Conservation (phyloP, 164 flowering plant genomes). For the Stephania cephalantha region DNA sequence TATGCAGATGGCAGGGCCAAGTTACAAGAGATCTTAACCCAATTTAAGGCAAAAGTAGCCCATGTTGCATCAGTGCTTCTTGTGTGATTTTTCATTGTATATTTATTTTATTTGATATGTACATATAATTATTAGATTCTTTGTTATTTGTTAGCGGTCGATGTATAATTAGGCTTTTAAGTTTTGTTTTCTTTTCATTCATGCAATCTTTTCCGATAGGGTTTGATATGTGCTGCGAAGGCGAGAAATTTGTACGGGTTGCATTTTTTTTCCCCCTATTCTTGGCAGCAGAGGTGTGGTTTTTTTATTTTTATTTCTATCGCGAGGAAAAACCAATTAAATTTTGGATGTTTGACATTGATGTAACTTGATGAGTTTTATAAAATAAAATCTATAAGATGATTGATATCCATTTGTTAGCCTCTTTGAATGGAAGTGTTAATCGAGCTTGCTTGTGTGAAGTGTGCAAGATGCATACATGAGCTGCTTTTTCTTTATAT, state of each 20-base stretch:
- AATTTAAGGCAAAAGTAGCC: slow-evolving; percentile 24
- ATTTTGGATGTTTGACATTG: not conserved
- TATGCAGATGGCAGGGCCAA: slow-evolving; percentile 88
- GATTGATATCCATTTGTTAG: not conserved
- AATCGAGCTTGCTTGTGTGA: no score
- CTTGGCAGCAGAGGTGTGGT: not conserved
- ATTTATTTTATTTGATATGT: slow-evolving; percentile 34
- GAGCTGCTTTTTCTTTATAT: no score
- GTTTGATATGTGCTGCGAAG: slow-evolving; percentile 9
- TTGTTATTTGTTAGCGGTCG: slow-evolving; percentile 13
- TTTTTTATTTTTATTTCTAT: not conserved
- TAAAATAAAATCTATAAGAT: not conserved
- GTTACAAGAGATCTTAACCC: slow-evolving; percentile 58
- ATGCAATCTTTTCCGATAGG: slow-evolving; percentile 4
- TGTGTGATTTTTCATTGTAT: slow-evolving; percentile 28
- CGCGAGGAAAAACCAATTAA: not conserved
- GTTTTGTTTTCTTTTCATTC: not conserved
- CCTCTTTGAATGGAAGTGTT: no score
- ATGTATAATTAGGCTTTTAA: slow-evolving; percentile 14
- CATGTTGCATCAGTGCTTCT: slow-evolving; percentile 1
- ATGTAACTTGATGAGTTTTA: not conserved
- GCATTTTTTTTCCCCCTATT: not conserved
- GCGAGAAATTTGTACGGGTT: not conserved
- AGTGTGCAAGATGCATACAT: no score
- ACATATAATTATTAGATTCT: slow-evolving; percentile 31